phyloP scores from a whole-genome alignment of 2,329 filamentous ascomycete species.

The Aspergillus sergii region DNA sequence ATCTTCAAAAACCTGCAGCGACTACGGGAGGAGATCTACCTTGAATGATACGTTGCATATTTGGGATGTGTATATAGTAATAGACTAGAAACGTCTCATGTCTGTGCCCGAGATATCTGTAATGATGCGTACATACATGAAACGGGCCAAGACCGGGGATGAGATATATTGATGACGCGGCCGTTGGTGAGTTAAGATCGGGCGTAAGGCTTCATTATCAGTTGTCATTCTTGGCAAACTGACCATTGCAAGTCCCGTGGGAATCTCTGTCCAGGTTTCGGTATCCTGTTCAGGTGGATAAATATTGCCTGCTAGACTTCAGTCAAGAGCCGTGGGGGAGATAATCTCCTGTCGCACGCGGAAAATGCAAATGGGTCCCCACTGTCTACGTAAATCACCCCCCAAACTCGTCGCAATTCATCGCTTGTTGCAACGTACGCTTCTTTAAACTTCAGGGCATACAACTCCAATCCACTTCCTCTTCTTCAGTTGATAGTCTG shows the following conservation, averaged over 20 bases:
- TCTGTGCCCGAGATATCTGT: not conserved
- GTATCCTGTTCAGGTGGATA: too few species aligned
- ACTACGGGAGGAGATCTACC: slow-evolving; percentile 56
- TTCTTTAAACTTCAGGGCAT: not conserved
- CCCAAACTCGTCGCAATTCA: slow-evolving; percentile 7
- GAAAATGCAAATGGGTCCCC: slow-evolving; percentile 2
- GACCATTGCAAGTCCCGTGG: not conserved
- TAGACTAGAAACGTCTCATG: not conserved
- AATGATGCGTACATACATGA: not conserved
- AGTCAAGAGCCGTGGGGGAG: not conserved
- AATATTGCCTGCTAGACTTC: not conserved
- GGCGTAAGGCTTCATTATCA: not conserved
- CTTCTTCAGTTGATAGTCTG: not conserved
- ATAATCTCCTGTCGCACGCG: too few species aligned
- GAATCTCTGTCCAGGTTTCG: too few species aligned
- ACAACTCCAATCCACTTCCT: not conserved
- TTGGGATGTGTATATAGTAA: not conserved
- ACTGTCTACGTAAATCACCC: slow-evolving; percentile 18
- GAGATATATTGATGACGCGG: not conserved
- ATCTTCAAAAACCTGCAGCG: slow-evolving; percentile 57
- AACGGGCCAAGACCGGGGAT: not conserved
- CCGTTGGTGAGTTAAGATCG: too few species aligned
- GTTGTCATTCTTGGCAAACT: not conserved
- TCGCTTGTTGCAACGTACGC: slow-evolving; percentile 17
- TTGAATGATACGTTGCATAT: slow-evolving; percentile 41